Evolutionary conservation across 1,139 yeast species (phyloP).

Genomic region (Lodderomyces jiufengensis): DNA sequence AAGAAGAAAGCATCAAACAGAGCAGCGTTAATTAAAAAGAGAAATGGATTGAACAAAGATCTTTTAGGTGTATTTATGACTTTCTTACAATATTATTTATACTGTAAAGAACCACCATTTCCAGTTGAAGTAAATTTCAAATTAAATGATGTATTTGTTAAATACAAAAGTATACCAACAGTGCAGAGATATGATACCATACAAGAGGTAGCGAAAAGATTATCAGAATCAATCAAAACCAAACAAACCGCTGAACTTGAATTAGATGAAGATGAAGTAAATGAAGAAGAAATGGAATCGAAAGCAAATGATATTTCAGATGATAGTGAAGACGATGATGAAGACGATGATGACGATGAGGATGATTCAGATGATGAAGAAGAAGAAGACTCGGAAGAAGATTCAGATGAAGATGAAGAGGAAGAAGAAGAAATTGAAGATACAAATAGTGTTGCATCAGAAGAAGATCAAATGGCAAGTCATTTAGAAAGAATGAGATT

Average conservation of each 20-base stretch:
- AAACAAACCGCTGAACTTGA: conserved; percentile 18
- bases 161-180: conserved; percentile 17
- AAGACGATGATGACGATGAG: conserved; percentile 20
- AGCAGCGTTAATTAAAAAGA: conserved; percentile 9
- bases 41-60: conserved; percentile 17
- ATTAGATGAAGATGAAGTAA: conserved; percentile 14
- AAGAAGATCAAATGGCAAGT: conserved; percentile 8
- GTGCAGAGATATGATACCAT: conserved; percentile 37
- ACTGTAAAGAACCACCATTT: conserved; percentile 59
- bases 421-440: conserved; percentile 14
- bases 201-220: conserved; percentile 37
- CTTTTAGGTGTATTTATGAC: conserved; percentile 47
- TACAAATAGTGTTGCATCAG: conserved; percentile 6
- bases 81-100: conserved; percentile 73
- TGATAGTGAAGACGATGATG: conserved; percentile 18
- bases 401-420: conserved; percentile 15
- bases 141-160: conserved; percentile 42
- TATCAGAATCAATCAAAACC: conserved; percentile 27
- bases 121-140: conserved; percentile 64
- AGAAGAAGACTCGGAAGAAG: conserved; percentile 14
- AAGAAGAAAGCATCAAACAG: conserved; percentile 9
- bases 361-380: conserved; percentile 20
- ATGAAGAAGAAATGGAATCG: conserved; percentile 10
- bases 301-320: conserved; percentile 18
- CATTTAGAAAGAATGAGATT: conserved; percentile 13